phyloP scores from a whole-genome alignment of 2,329 filamentous ascomycete species.

The Chaetothyriales sp. region DNA sequence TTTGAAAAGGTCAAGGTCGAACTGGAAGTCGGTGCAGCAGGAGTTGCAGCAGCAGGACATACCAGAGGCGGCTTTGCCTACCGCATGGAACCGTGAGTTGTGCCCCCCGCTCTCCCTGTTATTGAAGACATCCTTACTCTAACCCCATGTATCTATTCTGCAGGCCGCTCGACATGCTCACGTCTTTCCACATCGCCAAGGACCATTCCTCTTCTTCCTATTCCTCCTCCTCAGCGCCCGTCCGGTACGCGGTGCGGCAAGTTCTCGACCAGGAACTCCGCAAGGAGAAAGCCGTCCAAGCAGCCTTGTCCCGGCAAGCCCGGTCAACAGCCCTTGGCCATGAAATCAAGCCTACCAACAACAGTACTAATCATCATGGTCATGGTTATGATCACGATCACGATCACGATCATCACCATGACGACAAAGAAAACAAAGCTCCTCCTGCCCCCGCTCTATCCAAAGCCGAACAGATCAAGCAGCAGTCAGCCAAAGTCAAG shows the following conservation, averaged over 20 bases:
- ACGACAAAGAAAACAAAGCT: constrained; percentile 22
- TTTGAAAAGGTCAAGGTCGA: constrained; percentile 74
- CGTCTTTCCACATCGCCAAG: constrained; percentile 54
- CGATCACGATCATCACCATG: constrained; percentile 11
- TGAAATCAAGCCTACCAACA: not conserved
- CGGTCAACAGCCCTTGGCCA: constrained; percentile 22
- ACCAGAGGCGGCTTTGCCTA: constrained; percentile 57
- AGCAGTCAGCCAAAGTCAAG: constrained; percentile 35
- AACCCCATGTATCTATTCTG: not conserved
- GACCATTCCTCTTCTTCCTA: too few species aligned
- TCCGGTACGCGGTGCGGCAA: constrained; percentile 83
- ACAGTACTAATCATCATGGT: too few species aligned
- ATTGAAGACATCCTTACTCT: constrained; percentile 17
- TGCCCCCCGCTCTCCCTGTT: not conserved
- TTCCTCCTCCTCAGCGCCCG: constrained; percentile 50
- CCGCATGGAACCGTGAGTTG: constrained; percentile 78
- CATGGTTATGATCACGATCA: too few species aligned
- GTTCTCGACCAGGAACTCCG: constrained; percentile 82
- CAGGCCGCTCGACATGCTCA: constrained; percentile 59
- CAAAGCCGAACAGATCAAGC: constrained; percentile 15
- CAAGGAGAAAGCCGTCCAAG: constrained; percentile 53
- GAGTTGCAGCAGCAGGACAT: not conserved
- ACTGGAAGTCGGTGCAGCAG: constrained; percentile 38
- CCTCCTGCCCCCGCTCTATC: not conserved
- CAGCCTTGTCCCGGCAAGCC: constrained; percentile 50